These are phyloP conservation scores for Solanum paucissectum DNA, from an alignment of 257 asterid species.

Conservation along the genomic window DNA sequence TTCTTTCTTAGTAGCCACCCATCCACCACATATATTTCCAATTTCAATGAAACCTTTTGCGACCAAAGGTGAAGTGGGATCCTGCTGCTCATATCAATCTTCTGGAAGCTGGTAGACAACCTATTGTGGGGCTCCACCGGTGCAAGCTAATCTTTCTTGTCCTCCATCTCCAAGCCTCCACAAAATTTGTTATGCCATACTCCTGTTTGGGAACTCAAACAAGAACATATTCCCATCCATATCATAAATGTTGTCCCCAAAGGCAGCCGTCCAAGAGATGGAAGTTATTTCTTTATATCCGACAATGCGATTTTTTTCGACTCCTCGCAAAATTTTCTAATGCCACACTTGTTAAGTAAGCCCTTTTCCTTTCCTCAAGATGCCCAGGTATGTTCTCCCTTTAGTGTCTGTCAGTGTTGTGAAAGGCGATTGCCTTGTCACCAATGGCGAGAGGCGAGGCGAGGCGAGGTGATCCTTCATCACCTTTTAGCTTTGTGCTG, in stretches of 20 bases:
- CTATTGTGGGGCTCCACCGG: background rate
- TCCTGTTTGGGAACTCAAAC: background rate
- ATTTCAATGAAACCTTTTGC: background rate
- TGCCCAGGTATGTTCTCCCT: background rate
- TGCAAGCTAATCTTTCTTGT: background rate
- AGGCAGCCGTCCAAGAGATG: background rate
- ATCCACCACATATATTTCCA: background rate
- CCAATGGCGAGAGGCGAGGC: too few species aligned
- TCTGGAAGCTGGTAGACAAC: background rate
- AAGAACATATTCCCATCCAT: background rate
- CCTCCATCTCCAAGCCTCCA: background rate
- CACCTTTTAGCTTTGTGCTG: too few species aligned
- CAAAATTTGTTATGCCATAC: background rate
- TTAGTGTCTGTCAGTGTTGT: background rate
- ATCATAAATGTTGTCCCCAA: background rate
- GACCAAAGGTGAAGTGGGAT: background rate
- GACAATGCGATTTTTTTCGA: background rate
- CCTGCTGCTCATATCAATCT: background rate
- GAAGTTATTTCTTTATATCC: background rate
- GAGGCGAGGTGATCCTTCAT: too few species aligned
- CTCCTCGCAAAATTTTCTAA: background rate
- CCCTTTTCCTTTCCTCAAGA: background rate
- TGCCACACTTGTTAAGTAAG: background rate
- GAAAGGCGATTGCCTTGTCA: too few species aligned
- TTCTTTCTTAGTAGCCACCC: background rate